Evolutionary conservation across 352 stramenopile genomes (phyloP).

Genomic region (Globisporangium recalcitrans): DNA sequence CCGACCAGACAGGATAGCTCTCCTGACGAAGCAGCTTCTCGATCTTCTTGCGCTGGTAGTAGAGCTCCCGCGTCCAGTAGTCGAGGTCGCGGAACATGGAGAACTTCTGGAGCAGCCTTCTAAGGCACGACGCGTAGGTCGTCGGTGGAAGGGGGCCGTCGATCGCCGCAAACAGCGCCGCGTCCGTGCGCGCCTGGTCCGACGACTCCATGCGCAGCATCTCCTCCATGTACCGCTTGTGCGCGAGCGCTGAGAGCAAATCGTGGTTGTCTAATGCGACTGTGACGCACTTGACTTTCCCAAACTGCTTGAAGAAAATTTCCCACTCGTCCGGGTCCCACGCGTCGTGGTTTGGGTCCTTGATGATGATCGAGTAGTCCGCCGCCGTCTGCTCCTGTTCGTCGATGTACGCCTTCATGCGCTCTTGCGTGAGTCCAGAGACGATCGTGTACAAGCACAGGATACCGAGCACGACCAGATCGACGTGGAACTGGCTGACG

Average conservation of each 20-base stretch:
- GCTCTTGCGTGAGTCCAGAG: conserved; percentile 34
- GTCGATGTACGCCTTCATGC: conserved; percentile 42
- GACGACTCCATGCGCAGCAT: conserved; percentile 66
- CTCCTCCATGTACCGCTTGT: conserved; percentile 62
- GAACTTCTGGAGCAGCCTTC: conserved; percentile 33
- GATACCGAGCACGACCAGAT: conserved; percentile 48
- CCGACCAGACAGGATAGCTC: conserved; percentile 55
- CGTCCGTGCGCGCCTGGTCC: conserved; percentile 23
- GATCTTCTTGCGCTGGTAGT: conserved; percentile 37
- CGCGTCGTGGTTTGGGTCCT: conserved; percentile 62
- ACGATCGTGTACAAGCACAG: conserved; percentile 45
- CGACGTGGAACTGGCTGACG: conserved; percentile 46
- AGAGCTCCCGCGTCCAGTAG: conserved; percentile 58
- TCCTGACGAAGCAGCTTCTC: conserved; percentile 29
- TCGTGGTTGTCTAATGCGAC: conserved; percentile 55
- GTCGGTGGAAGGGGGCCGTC: conserved; percentile 21
- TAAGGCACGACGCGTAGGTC: conserved; percentile 17
- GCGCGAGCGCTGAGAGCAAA: conserved; percentile 50
- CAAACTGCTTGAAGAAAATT: conserved; percentile 64
- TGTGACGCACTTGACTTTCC: conserved; percentile 63
- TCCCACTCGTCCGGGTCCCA: conserved; percentile 67
- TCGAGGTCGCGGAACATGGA: conserved; percentile 42
- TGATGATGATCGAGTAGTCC: conserved; percentile 70
- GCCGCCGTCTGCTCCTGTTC: conserved; percentile 56
- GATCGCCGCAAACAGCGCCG: conserved; percentile 35